Evolutionary conservation across 495 filamentous ascomycete species (phyloP), one percentile per base, ranked within the genome.

Genomic region (Neurospora hispaniola): DNA sequence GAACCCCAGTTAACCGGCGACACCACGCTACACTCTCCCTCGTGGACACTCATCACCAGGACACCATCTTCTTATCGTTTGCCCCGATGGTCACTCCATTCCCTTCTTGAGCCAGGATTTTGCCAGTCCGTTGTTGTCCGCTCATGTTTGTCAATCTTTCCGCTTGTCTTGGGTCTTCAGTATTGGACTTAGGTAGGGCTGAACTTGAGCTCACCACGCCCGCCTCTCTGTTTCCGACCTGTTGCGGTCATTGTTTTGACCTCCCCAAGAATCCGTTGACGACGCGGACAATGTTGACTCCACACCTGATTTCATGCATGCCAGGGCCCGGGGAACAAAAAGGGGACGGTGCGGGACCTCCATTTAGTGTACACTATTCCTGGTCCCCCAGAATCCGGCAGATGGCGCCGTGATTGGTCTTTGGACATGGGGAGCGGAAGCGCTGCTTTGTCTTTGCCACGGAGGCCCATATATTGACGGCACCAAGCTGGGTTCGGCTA

Each of bases 371-470:
- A 31, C 27, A 31, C 27, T 31, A 27, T 31, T 31, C 23, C 54
- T 31, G 54, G 54, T 31, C 23, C 54, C 54, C 48, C 48, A 59
- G 23, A 5, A 59, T 54, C 20, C 48, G 23, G 48, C 48, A 59
- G 20, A 59, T 62, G 23, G 54, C 23, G 12, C 12, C 12, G 23
- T 62, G 54, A 62, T 62, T 62, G 23, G 54, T 62, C 23, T 62
- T 62, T 62, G 23, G 54, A 23, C 7, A 62, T 23, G 27, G 14
- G 12, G 73, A 72, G 72, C 72, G 40, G 73, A 59, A 73, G 71
- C 62, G 44, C 43, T 73, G 68, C 11, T 70, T 73, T 66, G 72
- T 10, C 69, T 76, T 78, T 74, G 79, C 79, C 77, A 80, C 77
- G 77, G 78, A 66, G 54, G 73, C 74, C 76, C 68, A 74, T 70